Conservation (phyloP, 371 early-diverging fungal species). For the Mortierella sp. region DNA sequence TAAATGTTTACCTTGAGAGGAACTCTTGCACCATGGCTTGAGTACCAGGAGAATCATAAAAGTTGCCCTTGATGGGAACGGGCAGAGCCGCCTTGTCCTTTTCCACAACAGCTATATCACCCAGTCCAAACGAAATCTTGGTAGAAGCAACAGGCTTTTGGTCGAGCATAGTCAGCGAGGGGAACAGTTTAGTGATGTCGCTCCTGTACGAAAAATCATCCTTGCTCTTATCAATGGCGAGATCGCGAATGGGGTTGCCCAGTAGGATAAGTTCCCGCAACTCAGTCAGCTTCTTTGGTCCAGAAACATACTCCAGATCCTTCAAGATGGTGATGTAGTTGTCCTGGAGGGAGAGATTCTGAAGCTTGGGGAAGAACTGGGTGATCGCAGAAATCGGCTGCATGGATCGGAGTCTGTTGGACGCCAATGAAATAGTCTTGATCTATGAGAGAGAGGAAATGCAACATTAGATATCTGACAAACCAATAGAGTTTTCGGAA, state of each 20-base stretch:
- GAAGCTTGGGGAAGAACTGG: slow-evolving; percentile 32
- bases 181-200: slow-evolving; percentile 27
- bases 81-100: slow-evolving; percentile 10
- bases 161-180: slow-evolving; percentile 27
- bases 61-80: slow-evolving; percentile 28
- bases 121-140: slow-evolving; percentile 39
- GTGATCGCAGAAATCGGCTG: slow-evolving; percentile 21
- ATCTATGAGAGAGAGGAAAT: slow-evolving; percentile 5
- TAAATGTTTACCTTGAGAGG: slow-evolving; percentile 21
- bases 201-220: slow-evolving; percentile 37
- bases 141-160: slow-evolving; percentile 19
- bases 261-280: slow-evolving; percentile 31
- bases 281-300: slow-evolving; percentile 28
- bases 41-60: slow-evolving; percentile 32
- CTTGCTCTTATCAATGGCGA: slow-evolving; percentile 23
- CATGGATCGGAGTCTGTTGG: slow-evolving; percentile 25
- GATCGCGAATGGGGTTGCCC: slow-evolving; percentile 33
- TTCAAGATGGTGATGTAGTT: slow-evolving; percentile 17
- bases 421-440: slow-evolving; percentile 29
- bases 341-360: slow-evolving; percentile 29
- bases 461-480: background rate
- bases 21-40: slow-evolving; percentile 29
- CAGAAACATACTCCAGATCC: slow-evolving; percentile 26
- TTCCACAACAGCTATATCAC: slow-evolving; percentile 11
- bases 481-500: background rate